phyloP scores from a whole-genome alignment of 192 early-diverging fungal species.

The Umbelopsis sp. region DNA sequence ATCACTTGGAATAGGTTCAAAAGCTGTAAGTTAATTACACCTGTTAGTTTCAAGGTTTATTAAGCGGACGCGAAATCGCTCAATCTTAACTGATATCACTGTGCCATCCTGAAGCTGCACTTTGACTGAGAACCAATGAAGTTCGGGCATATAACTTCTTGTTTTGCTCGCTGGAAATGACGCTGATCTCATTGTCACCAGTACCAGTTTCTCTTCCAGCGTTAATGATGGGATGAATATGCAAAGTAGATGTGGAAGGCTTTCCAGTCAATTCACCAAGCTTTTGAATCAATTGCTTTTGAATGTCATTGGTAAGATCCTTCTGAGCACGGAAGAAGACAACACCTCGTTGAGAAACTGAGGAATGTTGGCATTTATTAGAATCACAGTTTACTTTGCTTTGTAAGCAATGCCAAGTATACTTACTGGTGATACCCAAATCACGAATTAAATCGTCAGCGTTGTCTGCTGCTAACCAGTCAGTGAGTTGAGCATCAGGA shows the following conservation, averaged over 20 bases:
- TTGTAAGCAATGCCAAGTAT: not conserved
- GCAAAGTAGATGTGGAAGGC: slow-evolving; percentile 25
- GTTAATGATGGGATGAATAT: slow-evolving; percentile 33
- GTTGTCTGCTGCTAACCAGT: not conserved
- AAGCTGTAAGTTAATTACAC: slow-evolving; percentile 38
- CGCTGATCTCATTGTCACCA: slow-evolving; percentile 17
- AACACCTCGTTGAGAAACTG: slow-evolving; percentile 30
- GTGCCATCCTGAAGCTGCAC: not conserved
- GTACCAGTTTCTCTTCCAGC: slow-evolving; percentile 15
- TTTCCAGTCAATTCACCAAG: slow-evolving; percentile 29
- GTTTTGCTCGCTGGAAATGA: not conserved
- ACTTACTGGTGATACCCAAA: slow-evolving; percentile 8
- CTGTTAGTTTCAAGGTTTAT: slow-evolving; percentile 15
- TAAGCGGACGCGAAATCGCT: not conserved
- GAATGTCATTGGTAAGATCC: slow-evolving; percentile 28
- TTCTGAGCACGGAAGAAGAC: slow-evolving; percentile 40
- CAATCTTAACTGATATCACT: slow-evolving; percentile 15
- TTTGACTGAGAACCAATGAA: not conserved
- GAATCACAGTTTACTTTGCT: not conserved
- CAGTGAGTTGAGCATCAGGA: not conserved
- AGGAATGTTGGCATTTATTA: not conserved
- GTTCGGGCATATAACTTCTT: not conserved
- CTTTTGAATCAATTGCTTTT: slow-evolving; percentile 28
- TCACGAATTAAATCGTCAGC: slow-evolving; percentile 6
- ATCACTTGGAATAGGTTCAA: slow-evolving; percentile 36